These are phyloP conservation scores for Podospora appendiculata DNA, from an alignment of 495 filamentous ascomycete genomes.

Conservation along the genomic window DNA sequence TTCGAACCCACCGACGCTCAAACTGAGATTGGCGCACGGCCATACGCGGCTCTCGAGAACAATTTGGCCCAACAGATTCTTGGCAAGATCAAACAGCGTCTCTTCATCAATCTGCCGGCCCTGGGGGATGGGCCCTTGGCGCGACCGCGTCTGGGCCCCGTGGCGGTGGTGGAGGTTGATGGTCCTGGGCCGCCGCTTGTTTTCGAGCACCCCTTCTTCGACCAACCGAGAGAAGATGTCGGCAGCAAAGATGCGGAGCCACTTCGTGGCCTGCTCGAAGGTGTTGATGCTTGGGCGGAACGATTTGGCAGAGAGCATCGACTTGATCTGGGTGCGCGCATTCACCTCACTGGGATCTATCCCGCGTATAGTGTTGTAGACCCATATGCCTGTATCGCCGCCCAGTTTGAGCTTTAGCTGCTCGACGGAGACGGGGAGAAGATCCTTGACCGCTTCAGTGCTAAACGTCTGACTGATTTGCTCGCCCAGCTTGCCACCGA, in stretches of 20 bases:
- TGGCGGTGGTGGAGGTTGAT: constrained; percentile 77
- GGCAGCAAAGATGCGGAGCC: constrained; percentile 86
- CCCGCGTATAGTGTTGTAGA: constrained; percentile 80
- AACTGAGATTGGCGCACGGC: constrained; percentile 78
- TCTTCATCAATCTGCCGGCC: constrained; percentile 64
- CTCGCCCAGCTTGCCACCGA: constrained; percentile 93
- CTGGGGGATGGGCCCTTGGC: constrained; percentile 68
- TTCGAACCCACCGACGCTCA: constrained; percentile 85
- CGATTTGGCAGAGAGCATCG: constrained; percentile 96
- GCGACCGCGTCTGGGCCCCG: constrained; percentile 60
- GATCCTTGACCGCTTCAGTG: constrained; percentile 71
- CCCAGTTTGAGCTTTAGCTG: constrained; percentile 74
- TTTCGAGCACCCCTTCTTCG: constrained; percentile 86
- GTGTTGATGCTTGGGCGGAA: constrained; percentile 80
- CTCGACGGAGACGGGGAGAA: constrained; percentile 65
- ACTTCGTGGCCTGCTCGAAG: constrained; percentile 73
- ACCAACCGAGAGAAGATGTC: constrained; percentile 87
- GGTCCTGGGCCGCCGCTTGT: constrained; percentile 76
- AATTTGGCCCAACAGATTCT: constrained; percentile 67
- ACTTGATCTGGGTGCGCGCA: constrained; percentile 86
- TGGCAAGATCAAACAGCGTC: constrained; percentile 69
- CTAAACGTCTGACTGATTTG: constrained; percentile 68
- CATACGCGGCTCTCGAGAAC: constrained; percentile 69
- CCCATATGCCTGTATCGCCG: constrained; percentile 81
- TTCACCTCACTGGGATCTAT: constrained; percentile 85